phyloP scores from a whole-genome alignment of 768 basidiomycete genomes.

The Pleurotus tuoliensis region DNA sequence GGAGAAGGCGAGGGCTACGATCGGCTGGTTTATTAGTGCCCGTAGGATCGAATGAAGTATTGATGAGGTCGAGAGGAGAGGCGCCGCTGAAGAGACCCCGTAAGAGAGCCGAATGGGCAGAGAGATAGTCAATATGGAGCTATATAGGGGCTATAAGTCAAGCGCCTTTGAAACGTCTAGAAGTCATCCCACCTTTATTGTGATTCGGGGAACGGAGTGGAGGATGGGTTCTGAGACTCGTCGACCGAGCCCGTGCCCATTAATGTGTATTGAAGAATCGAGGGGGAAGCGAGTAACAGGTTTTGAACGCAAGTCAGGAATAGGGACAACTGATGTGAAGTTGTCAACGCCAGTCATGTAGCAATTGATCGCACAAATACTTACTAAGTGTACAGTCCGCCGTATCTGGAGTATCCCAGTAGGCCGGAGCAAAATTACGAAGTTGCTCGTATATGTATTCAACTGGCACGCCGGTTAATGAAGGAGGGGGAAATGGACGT shows the following conservation, averaged over 20 bases:
- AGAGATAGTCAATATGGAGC: conserved; percentile 80
- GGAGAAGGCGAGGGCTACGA: conserved; percentile 64
- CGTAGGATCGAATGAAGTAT: conserved; percentile 26
- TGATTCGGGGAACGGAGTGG: conserved; percentile 51
- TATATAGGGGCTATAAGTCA: conserved; percentile 20
- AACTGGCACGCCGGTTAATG: conserved; percentile 59
- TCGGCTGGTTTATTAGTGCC: conserved; percentile 41
- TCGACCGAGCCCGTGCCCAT: conserved; percentile 40
- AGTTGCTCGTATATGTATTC: conserved; percentile 73
- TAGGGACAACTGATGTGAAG: conserved; percentile 41
- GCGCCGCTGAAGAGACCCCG: conserved; percentile 68
- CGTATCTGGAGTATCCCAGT: conserved; percentile 74
- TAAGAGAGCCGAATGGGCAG: conserved; percentile 76
- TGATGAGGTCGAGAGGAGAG: conserved; percentile 56
- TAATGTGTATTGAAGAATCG: conserved; percentile 31
- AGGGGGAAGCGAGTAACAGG: conserved; percentile 24
- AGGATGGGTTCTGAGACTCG: conserved; percentile 50
- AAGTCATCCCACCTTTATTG: conserved; percentile 53
- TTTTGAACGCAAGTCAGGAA: conserved; percentile 37
- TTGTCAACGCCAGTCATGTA: not conserved
- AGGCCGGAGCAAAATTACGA: conserved; percentile 58
- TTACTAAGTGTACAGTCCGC: conserved; percentile 77
- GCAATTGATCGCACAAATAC: conserved; percentile 11
- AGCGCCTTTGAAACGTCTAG: not conserved
- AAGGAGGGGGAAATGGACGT: conserved; percentile 61